Percentiles rank a stretch among this genome's conserved stretches.
Conservation (phyloP, 176 grass and related monocot species). For the Luzula sylvatica region DNA sequence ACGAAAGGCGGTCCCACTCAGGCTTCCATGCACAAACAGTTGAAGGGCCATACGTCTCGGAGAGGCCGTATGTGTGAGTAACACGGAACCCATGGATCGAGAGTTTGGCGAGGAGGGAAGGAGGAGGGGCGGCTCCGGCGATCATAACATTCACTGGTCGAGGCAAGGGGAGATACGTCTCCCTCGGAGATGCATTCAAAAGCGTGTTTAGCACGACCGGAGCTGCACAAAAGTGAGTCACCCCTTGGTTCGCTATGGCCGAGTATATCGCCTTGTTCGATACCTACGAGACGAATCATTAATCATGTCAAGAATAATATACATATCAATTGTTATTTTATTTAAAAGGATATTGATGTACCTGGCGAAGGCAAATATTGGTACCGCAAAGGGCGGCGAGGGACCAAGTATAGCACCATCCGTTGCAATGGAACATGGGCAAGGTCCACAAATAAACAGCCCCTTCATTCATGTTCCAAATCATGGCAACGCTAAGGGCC, state of each 20-base stretch:
- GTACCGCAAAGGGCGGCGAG: conserved; percentile 83
- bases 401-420: conserved; percentile 86
- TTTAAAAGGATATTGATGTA: conserved; percentile 23
- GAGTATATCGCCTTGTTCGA: conserved; percentile 63
- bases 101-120: conserved; percentile 48
- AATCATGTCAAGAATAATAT: too few species aligned
- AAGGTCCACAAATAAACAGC: conserved; percentile 83
- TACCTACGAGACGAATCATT: conserved; percentile 38
- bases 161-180: conserved; percentile 62
- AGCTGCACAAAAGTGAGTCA: conserved; percentile 82
- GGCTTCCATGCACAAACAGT: conserved; percentile 73
- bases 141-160: conserved; percentile 51
- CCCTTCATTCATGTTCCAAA: conserved; percentile 69
- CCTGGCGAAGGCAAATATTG: conserved; percentile 92
- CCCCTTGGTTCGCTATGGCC: conserved; percentile 58
- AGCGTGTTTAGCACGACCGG: conserved; percentile 72
- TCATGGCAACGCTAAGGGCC: conserved; percentile 56
- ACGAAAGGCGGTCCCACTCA: conserved; percentile 54
- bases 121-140: conserved; percentile 71
- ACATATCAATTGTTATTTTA: too few species aligned
- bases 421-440: conserved; percentile 97
- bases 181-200: conserved; percentile 66
- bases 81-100: conserved; percentile 67
- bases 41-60: conserved; percentile 74
- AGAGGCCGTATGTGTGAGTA: conserved; percentile 78